A percentile compares a stretch with the other conserved stretches of the same genome.
phyloP scores from a whole-genome alignment of 2,329 filamentous ascomycete genomes.

The Fusarium algeriense region DNA sequence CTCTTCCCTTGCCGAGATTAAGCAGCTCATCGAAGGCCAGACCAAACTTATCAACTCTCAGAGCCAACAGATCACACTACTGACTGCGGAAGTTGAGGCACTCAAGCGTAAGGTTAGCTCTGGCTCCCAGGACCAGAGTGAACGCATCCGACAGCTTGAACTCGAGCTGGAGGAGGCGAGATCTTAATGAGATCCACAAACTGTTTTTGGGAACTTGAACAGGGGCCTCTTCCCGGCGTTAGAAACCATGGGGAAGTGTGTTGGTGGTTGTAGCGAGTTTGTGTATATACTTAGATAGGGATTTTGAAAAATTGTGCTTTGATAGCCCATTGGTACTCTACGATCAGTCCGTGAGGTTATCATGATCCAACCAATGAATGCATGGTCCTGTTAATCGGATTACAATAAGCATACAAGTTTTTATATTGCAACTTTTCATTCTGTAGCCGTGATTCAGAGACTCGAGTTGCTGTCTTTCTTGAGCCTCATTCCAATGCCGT shows the following conservation, averaged over 20 bases:
- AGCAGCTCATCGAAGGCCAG: slow-evolving; percentile 80
- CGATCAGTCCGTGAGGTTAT: not conserved
- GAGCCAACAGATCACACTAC: slow-evolving; percentile 76
- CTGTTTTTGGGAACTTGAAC: slow-evolving; percentile 7
- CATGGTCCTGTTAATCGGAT: too few species aligned
- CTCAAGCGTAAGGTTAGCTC: slow-evolving; percentile 80
- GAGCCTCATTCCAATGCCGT: not conserved
- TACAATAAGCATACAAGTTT: too few species aligned
- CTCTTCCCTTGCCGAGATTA: slow-evolving; percentile 80
- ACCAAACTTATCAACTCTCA: slow-evolving; percentile 82
- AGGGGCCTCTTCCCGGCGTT: slow-evolving; percentile 12
- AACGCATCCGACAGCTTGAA: slow-evolving; percentile 75
- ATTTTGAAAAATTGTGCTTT: slow-evolving; percentile 45
- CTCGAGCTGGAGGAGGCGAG: slow-evolving; percentile 74
- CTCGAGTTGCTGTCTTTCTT: not conserved
- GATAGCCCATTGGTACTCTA: slow-evolving; percentile 18
- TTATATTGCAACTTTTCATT: too few species aligned
- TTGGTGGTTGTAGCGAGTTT: slow-evolving; percentile 42
- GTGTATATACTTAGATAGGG: slow-evolving; percentile 44
- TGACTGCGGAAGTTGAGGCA: slow-evolving; percentile 80
- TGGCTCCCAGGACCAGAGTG: slow-evolving; percentile 71
- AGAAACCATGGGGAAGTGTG: slow-evolving; percentile 24
- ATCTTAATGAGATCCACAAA: slow-evolving; percentile 57
- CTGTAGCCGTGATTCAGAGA: too few species aligned
- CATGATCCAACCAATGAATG: too few species aligned